Percentiles rank a stretch among this genome's conserved stretches.
Conservation (phyloP, 2,329 filamentous ascomycete genomes). For the Cytospora piceicola region DNA sequence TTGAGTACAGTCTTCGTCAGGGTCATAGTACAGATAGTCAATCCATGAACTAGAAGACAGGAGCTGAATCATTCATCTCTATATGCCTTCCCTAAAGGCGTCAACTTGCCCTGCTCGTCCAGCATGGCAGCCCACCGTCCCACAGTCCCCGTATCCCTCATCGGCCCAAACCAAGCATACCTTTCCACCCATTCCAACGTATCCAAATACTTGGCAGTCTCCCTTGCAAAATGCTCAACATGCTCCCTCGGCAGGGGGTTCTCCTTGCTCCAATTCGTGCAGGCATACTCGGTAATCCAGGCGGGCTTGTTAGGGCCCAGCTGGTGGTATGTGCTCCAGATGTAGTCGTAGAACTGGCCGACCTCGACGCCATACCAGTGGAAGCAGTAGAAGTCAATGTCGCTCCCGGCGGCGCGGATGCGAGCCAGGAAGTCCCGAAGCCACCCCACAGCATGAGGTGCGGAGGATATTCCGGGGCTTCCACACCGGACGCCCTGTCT, state of each 20-base stretch:
- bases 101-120: constrained; percentile 31
- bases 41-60: neutral
- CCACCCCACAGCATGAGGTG: constrained; percentile 33
- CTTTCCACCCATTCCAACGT: constrained; percentile 35
- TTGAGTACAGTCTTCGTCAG: no score
- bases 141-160: constrained; percentile 34
- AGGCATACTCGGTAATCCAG: constrained; percentile 36
- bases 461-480: constrained; percentile 34
- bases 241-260: constrained; percentile 31
- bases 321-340: constrained; percentile 34
- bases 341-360: constrained; percentile 35
- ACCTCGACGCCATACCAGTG: constrained; percentile 35
- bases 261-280: constrained; percentile 34
- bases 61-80: constrained; percentile 26
- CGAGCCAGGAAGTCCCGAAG: constrained; percentile 29
- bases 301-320: constrained; percentile 32
- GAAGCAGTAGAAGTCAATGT: constrained; percentile 35
- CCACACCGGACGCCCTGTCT: constrained; percentile 29
- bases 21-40: neutral
- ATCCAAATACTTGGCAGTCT: constrained; percentile 34
- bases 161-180: constrained; percentile 36
- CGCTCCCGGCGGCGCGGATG: constrained; percentile 30
- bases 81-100: constrained; percentile 32
- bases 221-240: constrained; percentile 33
- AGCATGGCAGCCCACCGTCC: constrained; percentile 34